Conservation (phyloP, 2,329 filamentous ascomycete species). For the Hypoxylon sp. region DNA sequence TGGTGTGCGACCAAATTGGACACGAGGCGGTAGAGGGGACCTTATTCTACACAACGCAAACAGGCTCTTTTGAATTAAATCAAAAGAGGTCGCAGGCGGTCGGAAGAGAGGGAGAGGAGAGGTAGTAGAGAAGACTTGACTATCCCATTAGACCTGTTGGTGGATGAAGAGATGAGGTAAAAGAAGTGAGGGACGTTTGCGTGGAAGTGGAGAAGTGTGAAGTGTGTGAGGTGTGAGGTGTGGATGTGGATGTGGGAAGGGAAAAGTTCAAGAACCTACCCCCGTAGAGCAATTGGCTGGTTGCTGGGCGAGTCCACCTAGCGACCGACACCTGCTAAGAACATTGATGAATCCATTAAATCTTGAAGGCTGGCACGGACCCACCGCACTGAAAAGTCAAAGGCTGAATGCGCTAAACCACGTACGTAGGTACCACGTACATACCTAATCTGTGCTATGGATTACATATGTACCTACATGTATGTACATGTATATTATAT, state of each 20-base stretch:
- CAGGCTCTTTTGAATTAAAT: slow-evolving; percentile 30
- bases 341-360: slow-evolving; percentile 7
- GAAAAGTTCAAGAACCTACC: slow-evolving; percentile 13
- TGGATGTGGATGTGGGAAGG: slow-evolving; percentile 16
- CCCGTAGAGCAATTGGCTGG: slow-evolving; percentile 6
- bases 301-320: slow-evolving; percentile 16
- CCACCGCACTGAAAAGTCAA: slow-evolving; percentile 21
- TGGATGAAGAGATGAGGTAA: slow-evolving; percentile 18
- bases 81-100: slow-evolving; percentile 26
- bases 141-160: slow-evolving; percentile 32
- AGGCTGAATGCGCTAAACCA: slow-evolving; percentile 37
- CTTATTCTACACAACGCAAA: slow-evolving; percentile 20
- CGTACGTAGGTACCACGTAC: too few relatives aligned
- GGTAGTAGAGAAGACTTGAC: slow-evolving; percentile 7
- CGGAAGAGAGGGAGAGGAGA: slow-evolving; percentile 6
- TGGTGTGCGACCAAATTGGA: slow-evolving; percentile 18
- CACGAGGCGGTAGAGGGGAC: slow-evolving; percentile 17
- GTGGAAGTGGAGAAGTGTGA: slow-evolving; percentile 28
- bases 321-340: slow-evolving; percentile 6
- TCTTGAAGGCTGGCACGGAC: slow-evolving; percentile 38
- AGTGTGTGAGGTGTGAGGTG: not conserved
- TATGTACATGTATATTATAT: too few relatives aligned
- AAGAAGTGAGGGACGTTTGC: slow-evolving; percentile 23
- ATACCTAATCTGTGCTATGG: too few relatives aligned
- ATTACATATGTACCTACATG: too few relatives aligned